A percentile compares a stretch with the other conserved stretches of the same genome.
Evolutionary conservation across 306 rosid species (phyloP).

Genomic region (Luffa aegyptiaca): DNA sequence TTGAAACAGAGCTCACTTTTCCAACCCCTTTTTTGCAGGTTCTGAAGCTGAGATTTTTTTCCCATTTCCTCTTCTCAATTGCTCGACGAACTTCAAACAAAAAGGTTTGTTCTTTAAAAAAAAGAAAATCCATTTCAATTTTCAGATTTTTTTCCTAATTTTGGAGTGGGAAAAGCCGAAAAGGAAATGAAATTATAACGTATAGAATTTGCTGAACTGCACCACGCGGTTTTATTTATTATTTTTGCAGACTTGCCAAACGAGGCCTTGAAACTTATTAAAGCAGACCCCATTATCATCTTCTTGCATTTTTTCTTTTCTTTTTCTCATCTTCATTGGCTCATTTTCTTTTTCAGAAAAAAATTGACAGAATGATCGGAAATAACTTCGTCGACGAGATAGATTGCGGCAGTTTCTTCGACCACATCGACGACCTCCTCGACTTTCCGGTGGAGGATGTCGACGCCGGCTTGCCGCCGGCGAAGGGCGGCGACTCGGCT

Average conservation of each 20-base stretch:
- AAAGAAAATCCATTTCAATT: background rate
- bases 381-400: slow-evolving; percentile 67
- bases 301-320: background rate
- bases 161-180: background rate
- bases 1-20: background rate
- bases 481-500: slow-evolving; percentile 17
- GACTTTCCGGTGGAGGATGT: slow-evolving; percentile 68
- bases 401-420: slow-evolving; percentile 93
- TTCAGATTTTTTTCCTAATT: background rate
- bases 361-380: slow-evolving; percentile 49
- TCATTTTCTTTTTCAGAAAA: slow-evolving; percentile 4
- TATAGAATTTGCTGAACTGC: slow-evolving; percentile 24
- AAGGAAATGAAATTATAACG: slow-evolving; percentile 5
- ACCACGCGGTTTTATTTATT: slow-evolving; percentile 21
- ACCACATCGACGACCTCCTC: slow-evolving; percentile 87
- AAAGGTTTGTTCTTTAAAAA: slow-evolving; percentile 1
- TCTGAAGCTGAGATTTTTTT: slow-evolving; percentile 12
- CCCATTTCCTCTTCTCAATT: background rate
- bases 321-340: background rate
- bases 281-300: background rate
- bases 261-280: background rate
- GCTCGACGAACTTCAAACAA: background rate
- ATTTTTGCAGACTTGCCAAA: slow-evolving; percentile 2
- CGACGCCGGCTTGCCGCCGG: slow-evolving; percentile 33
- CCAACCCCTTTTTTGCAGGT: slow-evolving; percentile 3